phyloP scores from a whole-genome alignment of 805 yeast genomes.

The Komagataella phaffii region DNA sequence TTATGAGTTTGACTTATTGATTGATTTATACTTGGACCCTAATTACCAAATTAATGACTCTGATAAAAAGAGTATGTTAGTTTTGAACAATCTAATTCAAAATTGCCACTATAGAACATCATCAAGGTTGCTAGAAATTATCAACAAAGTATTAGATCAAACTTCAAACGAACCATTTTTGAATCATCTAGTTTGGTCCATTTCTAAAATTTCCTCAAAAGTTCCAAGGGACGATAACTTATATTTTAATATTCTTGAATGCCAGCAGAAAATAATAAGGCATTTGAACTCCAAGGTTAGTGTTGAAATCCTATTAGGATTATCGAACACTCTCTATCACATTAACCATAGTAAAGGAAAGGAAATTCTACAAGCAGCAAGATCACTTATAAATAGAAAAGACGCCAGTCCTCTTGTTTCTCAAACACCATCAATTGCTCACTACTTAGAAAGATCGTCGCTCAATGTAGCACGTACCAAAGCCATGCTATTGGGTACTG shows the following conservation, averaged over 20 bases:
- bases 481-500: neutral
- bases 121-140: neutral
- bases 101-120: neutral
- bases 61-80: neutral
- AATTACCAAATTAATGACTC: neutral
- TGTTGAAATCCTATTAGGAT: neutral
- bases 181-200: slow-evolving; percentile 13
- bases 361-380: neutral
- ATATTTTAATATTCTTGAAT: neutral
- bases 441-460: neutral
- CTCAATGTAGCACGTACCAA: neutral
- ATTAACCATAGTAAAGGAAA: neutral
- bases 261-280: neutral
- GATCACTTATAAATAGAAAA: neutral
- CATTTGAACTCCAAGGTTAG: neutral
- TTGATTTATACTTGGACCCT: neutral
- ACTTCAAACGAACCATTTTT: neutral
- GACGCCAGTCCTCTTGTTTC: neutral
- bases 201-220: slow-evolving; percentile 4
- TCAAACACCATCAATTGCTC: neutral
- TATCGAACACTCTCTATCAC: slow-evolving; percentile 1
- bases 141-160: neutral
- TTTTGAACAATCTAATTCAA: neutral
- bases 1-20: neutral
- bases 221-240: slow-evolving; percentile 8